phyloP scores from a whole-genome alignment of 2,329 filamentous ascomycete genomes.

The Lachnellula suecica region DNA sequence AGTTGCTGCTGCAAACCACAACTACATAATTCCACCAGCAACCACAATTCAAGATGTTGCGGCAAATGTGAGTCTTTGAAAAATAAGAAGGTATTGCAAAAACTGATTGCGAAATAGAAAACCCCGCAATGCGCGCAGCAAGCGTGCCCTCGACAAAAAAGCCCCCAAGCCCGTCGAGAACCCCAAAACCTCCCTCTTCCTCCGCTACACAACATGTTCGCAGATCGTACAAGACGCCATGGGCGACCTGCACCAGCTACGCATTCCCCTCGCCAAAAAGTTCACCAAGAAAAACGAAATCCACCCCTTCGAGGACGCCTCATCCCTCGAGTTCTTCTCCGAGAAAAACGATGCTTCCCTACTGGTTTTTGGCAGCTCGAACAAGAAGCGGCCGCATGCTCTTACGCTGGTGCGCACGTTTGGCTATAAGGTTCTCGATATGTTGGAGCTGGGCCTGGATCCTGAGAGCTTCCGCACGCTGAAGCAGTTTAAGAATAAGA shows the following conservation, averaged over 20 bases:
- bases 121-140: constrained; percentile 82
- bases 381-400: constrained; percentile 93
- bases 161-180: constrained; percentile 89
- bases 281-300: constrained; percentile 97
- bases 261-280: constrained; percentile 80
- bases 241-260: constrained; percentile 80
- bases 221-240: constrained; percentile 81
- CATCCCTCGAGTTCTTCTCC: constrained; percentile 90
- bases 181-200: constrained; percentile 84
- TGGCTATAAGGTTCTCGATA: constrained; percentile 84
- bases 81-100: background rate
- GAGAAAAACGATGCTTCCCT: constrained; percentile 93
- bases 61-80: constrained; percentile 30
- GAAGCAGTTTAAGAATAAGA: constrained; percentile 73
- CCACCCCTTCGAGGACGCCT: constrained; percentile 88
- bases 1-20: constrained; percentile 3
- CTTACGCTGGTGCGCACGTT: constrained; percentile 83
- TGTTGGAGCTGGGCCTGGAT: constrained; percentile 88
- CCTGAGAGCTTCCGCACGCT: constrained; percentile 68
- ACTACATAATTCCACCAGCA: constrained; percentile 12
- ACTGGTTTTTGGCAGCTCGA: constrained; percentile 79
- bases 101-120: constrained; percentile 44
- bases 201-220: constrained; percentile 83
- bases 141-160: constrained; percentile 90
- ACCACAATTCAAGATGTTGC: constrained; percentile 33